Conservation (phyloP, 139 green algal species). For the Spirogloea muscicola region DNA sequence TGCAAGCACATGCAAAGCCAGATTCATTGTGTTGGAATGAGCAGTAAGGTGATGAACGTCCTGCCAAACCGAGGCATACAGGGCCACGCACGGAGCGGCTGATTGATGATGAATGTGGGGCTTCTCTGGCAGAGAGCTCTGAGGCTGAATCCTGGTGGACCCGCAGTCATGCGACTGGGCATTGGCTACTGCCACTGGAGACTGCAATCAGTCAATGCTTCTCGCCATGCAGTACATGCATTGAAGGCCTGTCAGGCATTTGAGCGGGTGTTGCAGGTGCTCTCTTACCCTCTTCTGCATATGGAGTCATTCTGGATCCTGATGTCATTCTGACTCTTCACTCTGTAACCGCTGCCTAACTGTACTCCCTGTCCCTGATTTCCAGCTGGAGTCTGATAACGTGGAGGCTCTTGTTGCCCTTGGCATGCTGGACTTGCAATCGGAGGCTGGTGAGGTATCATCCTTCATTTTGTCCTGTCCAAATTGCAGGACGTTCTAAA, state of each 20-base stretch:
- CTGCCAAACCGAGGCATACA: too few species aligned
- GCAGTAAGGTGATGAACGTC: too few species aligned
- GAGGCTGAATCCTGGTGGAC: slow-evolving; percentile 59
- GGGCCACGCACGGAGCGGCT: too few species aligned
- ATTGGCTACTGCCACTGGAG: slow-evolving; percentile 70
- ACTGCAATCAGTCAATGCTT: slow-evolving; percentile 47
- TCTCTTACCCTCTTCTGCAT: background rate
- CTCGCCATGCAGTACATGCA: slow-evolving; percentile 36
- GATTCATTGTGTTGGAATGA: too few species aligned
- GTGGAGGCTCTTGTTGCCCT: slow-evolving; percentile 73
- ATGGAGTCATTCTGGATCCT: background rate
- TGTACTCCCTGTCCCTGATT: too few species aligned
- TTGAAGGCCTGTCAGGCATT: slow-evolving; percentile 59
- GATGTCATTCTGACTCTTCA: too few species aligned
- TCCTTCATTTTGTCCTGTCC: too few species aligned
- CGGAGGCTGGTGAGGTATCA: too few species aligned
- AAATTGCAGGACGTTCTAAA: too few species aligned
- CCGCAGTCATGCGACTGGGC: slow-evolving; percentile 77
- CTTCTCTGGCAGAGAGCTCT: slow-evolving; percentile 63
- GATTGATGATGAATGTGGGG: too few species aligned
- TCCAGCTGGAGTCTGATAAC: slow-evolving; percentile 60
- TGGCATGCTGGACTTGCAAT: slow-evolving; percentile 59
- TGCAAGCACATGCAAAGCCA: too few species aligned
- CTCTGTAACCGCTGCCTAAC: too few species aligned
- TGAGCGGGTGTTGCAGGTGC: slow-evolving; percentile 61